Evolutionary conservation across 1,284 basidiomycete species (phyloP), one percentile per base, ranked within the genome.

Genomic region (Cystobasidium slooffiae): DNA sequence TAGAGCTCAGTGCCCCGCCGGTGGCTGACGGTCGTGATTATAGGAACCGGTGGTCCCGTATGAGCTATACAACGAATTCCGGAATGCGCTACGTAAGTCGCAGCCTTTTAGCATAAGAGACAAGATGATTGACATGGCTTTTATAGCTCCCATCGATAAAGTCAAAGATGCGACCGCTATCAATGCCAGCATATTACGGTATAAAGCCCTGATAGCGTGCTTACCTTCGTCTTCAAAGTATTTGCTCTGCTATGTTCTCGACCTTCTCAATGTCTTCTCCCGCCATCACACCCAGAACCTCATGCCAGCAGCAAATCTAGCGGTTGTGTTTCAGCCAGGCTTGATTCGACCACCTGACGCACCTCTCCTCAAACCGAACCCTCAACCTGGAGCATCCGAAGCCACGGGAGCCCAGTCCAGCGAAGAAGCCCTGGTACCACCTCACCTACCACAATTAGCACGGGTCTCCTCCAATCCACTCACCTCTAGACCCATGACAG

Each of bases 261-360:
- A 99, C 82, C 87, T 99, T 24, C 86, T 99, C 61, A 94, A 93
- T 61, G 94, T 99, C 8, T 97, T 99, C 83, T 91, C 93, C 1
- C 88, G 91, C 74, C 94, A 93, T 81, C 88, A 89, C 37, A 91
- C 94, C 78, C 91, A 91, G 84, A 99, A 98, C 81, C 85, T 95
- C 59, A 99, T 99, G 96, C 95, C 91, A 0, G 91, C 95, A 16
- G 88, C 91, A 75, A 99, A 97, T 83, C 88, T 97, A 22, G 94
- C 94, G 8, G 91, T 95, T 59, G 94, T 97, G 76, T 97, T 97
- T 84, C 91, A 93, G 75, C 94, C 94, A 0, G 94, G 93, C 7
- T 85, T 97, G 24, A 90, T 99, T 75, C 91, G 16, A 62, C 93
- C 94, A 81, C 94, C 92, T 0, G 84, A 87, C 81, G 39, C 37